These are phyloP conservation scores for Saitozyma podzolica DNA, from an alignment of 768 basidiomycete genomes.

Conservation along the genomic window DNA sequence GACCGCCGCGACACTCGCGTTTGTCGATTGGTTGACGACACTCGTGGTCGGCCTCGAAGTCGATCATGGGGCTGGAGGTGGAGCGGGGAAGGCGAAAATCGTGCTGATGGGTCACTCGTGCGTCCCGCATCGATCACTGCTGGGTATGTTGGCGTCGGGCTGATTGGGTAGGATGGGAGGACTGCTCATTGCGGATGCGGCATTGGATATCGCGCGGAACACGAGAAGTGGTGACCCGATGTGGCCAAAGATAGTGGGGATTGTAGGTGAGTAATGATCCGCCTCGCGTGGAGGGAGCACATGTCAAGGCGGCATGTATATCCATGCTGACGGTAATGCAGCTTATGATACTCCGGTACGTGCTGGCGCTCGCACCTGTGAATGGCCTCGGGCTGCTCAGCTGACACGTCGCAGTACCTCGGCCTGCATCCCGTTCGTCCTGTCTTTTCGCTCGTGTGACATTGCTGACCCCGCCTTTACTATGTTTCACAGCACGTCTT, in stretches of 20 bases:
- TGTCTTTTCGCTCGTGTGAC: neutral
- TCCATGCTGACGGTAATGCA: constrained; percentile 54
- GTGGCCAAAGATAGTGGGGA: constrained; percentile 83
- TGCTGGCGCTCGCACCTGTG: constrained; percentile 8
- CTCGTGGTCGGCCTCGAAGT: constrained; percentile 82
- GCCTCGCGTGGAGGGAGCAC: neutral
- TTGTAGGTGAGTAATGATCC: constrained; percentile 27
- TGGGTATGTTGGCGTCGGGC: neutral
- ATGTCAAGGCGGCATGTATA: neutral
- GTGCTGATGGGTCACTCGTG: constrained; percentile 78
- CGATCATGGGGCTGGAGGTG: constrained; percentile 68
- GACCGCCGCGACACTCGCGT: constrained; percentile 77
- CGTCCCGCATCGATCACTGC: constrained; percentile 6
- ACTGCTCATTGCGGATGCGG: constrained; percentile 77
- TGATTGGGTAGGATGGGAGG: constrained; percentile 77
- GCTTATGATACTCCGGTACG: constrained; percentile 89
- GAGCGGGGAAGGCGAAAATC: constrained; percentile 61
- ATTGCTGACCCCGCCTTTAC: neutral
- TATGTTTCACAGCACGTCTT: constrained; percentile 31
- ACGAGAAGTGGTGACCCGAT: constrained; percentile 67
- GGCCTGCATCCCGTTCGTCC: constrained; percentile 69
- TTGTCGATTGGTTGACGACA: constrained; percentile 91
- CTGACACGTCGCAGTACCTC: constrained; percentile 63
- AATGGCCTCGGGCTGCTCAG: neutral
- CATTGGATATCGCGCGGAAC: constrained; percentile 70